Evolutionary conservation across 2,329 filamentous ascomycete species (phyloP), one percentile per base, ranked within the genome.

Genomic region (Blumeriella jaapii): DNA sequence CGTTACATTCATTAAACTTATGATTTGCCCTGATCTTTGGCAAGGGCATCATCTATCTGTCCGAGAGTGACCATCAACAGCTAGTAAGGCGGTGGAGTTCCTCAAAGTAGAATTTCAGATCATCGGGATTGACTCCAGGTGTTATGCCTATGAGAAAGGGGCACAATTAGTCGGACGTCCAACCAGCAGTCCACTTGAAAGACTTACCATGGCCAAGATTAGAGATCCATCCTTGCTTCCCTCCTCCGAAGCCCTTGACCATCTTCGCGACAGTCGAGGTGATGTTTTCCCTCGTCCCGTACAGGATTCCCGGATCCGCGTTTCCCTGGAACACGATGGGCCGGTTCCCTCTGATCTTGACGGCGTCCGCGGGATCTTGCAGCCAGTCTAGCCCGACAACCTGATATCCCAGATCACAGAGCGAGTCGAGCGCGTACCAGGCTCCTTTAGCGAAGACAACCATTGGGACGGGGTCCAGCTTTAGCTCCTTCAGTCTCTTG

Each of bases 391-490:
- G 67, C 4, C 91, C 85, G 38, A 98, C 82, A 23, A 95, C 85
- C 54, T 96, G 74, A 65, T 96, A 98, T 25, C 86, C 87, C 11
- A 87, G 73, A 53, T 86, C 67, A 63, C 87, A 95, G 13, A 91
- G 72, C 19, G 82, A 77, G 49, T 95, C 83, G 31, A 98, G 68
- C 3, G 86, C 85, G 59, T 93, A 91, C 83, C 91, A 96, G 8
- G 91, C 89, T 8, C 91, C 91, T 65, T 98, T 98, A 22, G 91
- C 86, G 59, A 98, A 98, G 15, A 96, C 86, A 4, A 87, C 93
- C 87, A 96, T 95, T 3, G 91, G 91, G 3, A 98, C 89, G 8
- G 65, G 68, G 39, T 87, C 82, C 34, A 89, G 62, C 0, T 78
- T 77, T 55, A 93, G 68, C 55, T 83, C 80, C 49, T 71, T 65